Conservation (phyloP, 2,329 filamentous ascomycete genomes). For the Epichloe coenophiala region DNA sequence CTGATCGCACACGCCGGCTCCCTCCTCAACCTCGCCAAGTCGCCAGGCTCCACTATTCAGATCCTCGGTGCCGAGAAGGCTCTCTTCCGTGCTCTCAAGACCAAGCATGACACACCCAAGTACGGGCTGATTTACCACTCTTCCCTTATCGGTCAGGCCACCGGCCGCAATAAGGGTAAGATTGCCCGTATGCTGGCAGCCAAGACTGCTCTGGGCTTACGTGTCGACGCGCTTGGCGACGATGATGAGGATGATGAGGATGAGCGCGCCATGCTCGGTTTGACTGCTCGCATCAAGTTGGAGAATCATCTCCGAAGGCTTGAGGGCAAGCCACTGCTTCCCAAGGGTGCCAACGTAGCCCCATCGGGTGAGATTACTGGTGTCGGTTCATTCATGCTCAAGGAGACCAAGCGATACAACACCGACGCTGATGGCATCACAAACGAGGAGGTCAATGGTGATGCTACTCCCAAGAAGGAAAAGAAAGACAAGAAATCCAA, state of each 20-base stretch:
- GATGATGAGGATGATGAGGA: slow-evolving; percentile 69
- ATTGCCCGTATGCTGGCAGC: slow-evolving; percentile 92
- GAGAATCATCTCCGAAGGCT: slow-evolving; percentile 64
- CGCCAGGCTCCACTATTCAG: slow-evolving; percentile 89
- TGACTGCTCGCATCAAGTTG: slow-evolving; percentile 55
- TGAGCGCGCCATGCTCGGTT: slow-evolving; percentile 71
- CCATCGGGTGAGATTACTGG: slow-evolving; percentile 53
- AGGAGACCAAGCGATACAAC: slow-evolving; percentile 91
- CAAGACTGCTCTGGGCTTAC: slow-evolving; percentile 84
- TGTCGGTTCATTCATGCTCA: slow-evolving; percentile 76
- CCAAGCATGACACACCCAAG: slow-evolving; percentile 97
- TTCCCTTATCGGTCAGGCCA: slow-evolving; percentile 89
- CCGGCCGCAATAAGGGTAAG: slow-evolving; percentile 98
- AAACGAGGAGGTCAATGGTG: slow-evolving; percentile 35
- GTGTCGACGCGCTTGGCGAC: slow-evolving; percentile 62
- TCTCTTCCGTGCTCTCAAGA: slow-evolving; percentile 95
- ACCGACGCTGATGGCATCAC: slow-evolving; percentile 77
- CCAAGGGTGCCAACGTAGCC: slow-evolving; percentile 60
- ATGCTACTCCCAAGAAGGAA: slow-evolving; percentile 23
- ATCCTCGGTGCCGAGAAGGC: slow-evolving; percentile 98
- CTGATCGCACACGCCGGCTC: slow-evolving; percentile 92
- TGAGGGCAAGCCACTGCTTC: slow-evolving; percentile 79
- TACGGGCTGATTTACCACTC: slow-evolving; percentile 92
- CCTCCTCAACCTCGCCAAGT: slow-evolving; percentile 88
- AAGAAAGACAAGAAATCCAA: slow-evolving; percentile 32